Evolutionary conservation across 1,284 basidiomycete genomes (phyloP), one percentile per base, ranked within the genome.

Genomic region (Blastosporella zonata): DNA sequence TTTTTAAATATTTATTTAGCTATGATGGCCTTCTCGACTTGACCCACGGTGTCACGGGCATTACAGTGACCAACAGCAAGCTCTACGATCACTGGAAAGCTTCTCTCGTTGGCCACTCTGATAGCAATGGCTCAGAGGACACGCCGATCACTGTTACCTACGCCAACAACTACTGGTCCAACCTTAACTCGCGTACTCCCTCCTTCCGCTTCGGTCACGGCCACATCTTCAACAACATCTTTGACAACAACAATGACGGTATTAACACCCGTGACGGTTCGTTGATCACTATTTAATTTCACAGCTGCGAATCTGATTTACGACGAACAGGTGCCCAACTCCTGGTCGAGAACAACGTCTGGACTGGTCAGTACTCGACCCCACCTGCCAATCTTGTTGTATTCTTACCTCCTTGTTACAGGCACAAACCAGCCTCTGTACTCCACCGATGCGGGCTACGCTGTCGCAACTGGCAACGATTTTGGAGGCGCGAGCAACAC

Each of bases 211-310:
- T 74, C 59, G 73, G 74, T 34, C 66, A 66, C 46, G 74, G 72
- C 34, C 73, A 74, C 63, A 70, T 75, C 58, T 75, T 64, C 61
- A 76, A 75, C 67, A 75, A 72, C 56, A 59, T 67, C 47, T 73
- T 70, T 54, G 66, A 70, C 43, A 63, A 67, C 63, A 72, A 72
- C 59, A 66, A 62, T 54, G 73, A 75, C 56, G 74, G 74, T 46
- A 75, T 77, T 56, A 75, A 76, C 64, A 75, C 73, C 46, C 71
- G 74, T 52, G 67, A 70, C 50, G 74, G 73, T 66, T 56, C 13
- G 63, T 54, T 18, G n/a, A n/a, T 31, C 22, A 18, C 50, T 21
- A 20, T 6, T n/a, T 7, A 33, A 5, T 25, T 46, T 35, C n/a
- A 45, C 25, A 33, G 38, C 31, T 42, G 36, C 27, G 37, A 27